Base-by-base conservation (phyloP, 192 early-diverging fungal species). In the Entophlyctis helioformis region DNA sequence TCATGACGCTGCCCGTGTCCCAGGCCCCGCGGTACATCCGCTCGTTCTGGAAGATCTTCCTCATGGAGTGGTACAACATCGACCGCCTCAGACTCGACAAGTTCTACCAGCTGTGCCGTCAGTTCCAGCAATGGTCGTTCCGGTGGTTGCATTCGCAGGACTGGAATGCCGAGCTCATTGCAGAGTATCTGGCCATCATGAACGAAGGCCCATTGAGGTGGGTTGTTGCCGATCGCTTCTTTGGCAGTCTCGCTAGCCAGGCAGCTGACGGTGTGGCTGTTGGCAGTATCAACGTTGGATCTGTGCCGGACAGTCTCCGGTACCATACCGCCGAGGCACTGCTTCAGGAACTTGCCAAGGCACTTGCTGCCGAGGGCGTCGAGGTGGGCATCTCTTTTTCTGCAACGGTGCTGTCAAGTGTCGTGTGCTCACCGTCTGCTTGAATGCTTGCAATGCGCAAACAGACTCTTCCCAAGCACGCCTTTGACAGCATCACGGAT, bases 71-170 rank as follows among this genome's bases (percentile, higher is more conserved):
- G 86, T 58, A 74, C 41, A 81, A 82, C 7, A 76, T 89, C 34
- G 86, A 89, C 61, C 72, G 81, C 27, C 56, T 85, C 60, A 84
- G 85, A 59, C 49, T 86, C 21, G 81, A 89, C 60, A 89, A 89
- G 56, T 89, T 76, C 43, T 82, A 82, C 51, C 70, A 77, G 46
- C 57, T 89, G 27, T 52, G 80, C 18, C 69, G 83, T 53, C 74
- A 76, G 42, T 70, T 85, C 46, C 61, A 80, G 19, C 64, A 49
- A 27, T 67, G 64, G 31, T 67, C 80, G 7, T 85, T 86, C 67
- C 52, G 56, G 22, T 71, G 69, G 47, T 56, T 89, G 22, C 69
- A 72, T 21, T 51, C 63, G 48, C 57, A 74, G 19, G 46, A 65
- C 6, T 86, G 82, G 81, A 68, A 72, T 22, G 32, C 46, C 25